Conservation (phyloP, 2,329 filamentous ascomycete genomes). For the Colletotrichum sp. region DNA sequence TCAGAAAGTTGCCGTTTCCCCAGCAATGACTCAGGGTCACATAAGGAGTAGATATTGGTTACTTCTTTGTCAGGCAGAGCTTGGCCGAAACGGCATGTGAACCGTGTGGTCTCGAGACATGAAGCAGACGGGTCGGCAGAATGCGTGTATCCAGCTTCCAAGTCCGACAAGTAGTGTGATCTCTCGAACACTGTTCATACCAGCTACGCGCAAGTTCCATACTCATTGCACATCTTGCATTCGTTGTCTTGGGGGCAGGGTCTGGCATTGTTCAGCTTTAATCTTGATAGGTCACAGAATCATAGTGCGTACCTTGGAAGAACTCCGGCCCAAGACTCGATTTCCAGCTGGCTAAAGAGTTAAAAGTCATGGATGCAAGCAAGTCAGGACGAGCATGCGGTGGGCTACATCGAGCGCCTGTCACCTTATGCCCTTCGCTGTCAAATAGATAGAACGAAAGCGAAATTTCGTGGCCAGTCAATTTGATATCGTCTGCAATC, state of each 20-base stretch:
- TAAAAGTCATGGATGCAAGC: background rate
- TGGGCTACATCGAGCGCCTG: background rate
- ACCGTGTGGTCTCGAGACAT: background rate
- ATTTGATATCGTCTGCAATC: background rate
- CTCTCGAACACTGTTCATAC: background rate
- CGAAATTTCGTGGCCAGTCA: background rate
- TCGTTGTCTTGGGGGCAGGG: background rate
- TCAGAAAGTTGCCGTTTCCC: background rate
- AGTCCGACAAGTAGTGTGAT: background rate
- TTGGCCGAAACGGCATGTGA: background rate
- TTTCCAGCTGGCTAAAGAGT: background rate
- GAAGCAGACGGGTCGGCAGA: background rate
- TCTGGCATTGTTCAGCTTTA: background rate
- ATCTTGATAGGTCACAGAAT: accelerated
- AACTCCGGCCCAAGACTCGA: background rate
- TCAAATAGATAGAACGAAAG: background rate
- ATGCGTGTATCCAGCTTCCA: background rate
- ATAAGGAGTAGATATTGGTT: background rate
- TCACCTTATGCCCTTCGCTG: background rate
- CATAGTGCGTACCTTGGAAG: background rate
- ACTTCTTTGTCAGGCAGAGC: accelerated
- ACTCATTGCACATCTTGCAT: background rate
- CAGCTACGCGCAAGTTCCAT: background rate
- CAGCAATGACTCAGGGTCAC: background rate
- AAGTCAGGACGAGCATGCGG: accelerated